Evolutionary conservation across 495 filamentous ascomycete species (phyloP), one percentile per base, ranked within the genome.

Genomic region (Pyronema domesticum): DNA sequence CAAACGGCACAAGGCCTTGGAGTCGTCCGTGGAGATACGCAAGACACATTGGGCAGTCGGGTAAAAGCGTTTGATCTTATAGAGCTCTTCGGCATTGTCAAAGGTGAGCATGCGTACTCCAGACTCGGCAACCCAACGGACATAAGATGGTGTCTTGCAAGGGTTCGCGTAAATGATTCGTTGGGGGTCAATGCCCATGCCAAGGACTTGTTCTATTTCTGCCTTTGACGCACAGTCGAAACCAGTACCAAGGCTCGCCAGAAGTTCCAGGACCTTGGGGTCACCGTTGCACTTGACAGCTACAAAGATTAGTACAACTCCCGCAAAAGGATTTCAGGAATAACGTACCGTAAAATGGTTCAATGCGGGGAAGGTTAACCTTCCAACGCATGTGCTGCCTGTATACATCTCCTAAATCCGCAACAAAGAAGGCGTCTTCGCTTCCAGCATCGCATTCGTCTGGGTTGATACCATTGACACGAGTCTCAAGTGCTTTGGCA

Each of bases 211-310:
- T 63, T 96, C 86, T 60, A 99, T 95, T 73, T 99, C 91, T 51
- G 79, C 73, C 77, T 95, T 95, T 66, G 93, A 96, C 52, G 91
- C 91, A 68, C 91, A 99, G 70, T 99, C 91, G 69, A 99, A 99
- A 56, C 93, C 91, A 56, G 87, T 89, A 59, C 88, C 91, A 49
- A 95, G 76, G 55, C 77, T 76, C 58, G 86, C 79, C 64, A 99
- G 79, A 51, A 96, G 82, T 62, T 83, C 80, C 56, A 99, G 71
- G 45, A 99, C 80, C 69, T 85, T 83, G 2, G 81, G 79, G 69
- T 96, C 91, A 9, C 87, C 86, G 74, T 99, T 96, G 68, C 91
- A 96, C 71, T 99, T 99, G 72, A 99, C 88, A 57, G 91, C 89
- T 94, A 46, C 54, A 58, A 60, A 73, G 18, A 50, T 23, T 35